Conservation (phyloP, 371 early-diverging fungal species). For the Apophysomyces ossiformis region DNA sequence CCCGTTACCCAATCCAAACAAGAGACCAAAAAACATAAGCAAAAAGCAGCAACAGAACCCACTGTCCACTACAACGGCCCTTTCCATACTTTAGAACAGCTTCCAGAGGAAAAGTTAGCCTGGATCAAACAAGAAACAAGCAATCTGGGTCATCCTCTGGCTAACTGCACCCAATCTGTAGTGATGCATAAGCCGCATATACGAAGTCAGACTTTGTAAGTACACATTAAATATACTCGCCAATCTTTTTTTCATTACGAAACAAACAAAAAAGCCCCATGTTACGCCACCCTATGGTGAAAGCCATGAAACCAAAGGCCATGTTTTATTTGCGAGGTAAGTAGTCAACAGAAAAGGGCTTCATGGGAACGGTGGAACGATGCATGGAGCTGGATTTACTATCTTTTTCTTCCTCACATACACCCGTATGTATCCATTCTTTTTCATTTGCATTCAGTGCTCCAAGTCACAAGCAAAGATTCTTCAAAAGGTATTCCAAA, state of each 20-base stretch:
- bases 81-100: conserved; percentile 28
- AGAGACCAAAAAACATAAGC: neutral
- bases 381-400: no score
- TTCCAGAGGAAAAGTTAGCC: conserved; percentile 32
- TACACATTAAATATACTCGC: neutral
- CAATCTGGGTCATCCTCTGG: conserved; percentile 23
- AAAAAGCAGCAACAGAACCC: conserved; percentile 16
- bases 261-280: conserved; percentile 5
- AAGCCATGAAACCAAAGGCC: conserved; percentile 27
- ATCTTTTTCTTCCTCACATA: no score
- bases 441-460: conserved; percentile 6
- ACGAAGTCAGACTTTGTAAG: conserved; percentile 30
- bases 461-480: conserved; percentile 34
- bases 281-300: conserved; percentile 5
- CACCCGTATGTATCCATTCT: neutral
- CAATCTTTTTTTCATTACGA: conserved; percentile 1
- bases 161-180: conserved; percentile 26
- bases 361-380: no score
- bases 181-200: conserved; percentile 29
- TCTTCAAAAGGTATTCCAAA: conserved; percentile 32
- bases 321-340: conserved; percentile 40
- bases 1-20: neutral
- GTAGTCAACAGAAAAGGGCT: no score
- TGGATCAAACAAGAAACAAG: conserved; percentile 41
- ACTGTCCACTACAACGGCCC: conserved; percentile 42